These are phyloP conservation scores for Uncinocarpus reesii DNA, from an alignment of 2,329 filamentous ascomycete species.

Conservation along the genomic window DNA sequence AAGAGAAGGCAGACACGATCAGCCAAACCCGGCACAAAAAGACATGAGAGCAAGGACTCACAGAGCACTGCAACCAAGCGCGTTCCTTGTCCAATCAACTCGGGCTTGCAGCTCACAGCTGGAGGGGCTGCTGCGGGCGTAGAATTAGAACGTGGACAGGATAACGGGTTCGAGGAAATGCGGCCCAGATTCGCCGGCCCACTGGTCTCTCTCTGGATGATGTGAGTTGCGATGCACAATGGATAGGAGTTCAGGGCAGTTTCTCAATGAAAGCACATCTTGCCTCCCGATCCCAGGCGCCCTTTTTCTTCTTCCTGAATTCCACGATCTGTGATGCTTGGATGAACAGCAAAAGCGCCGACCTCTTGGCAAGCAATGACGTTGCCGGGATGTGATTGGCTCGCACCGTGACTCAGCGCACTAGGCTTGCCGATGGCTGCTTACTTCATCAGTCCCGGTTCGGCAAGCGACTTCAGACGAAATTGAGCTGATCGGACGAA, in stretches of 20 bases:
- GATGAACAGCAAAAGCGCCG: conserved; percentile 4
- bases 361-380: conserved; percentile 9
- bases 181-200: too few relatives aligned
- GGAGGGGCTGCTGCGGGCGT: background rate
- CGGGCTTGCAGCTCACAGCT: background rate
- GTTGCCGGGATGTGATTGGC: conserved; percentile 8
- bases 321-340: background rate
- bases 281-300: background rate
- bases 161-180: too few relatives aligned
- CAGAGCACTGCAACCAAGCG: background rate
- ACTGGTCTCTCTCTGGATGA: too few relatives aligned
- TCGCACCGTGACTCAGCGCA: background rate
- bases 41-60: background rate
- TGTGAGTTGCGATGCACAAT: background rate
- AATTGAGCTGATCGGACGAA: background rate
- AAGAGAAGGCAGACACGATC: background rate
- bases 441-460: conserved; percentile 1
- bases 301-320: too few relatives aligned
- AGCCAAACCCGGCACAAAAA: background rate
- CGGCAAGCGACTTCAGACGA: background rate
- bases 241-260: background rate
- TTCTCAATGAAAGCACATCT: conserved; percentile 2
- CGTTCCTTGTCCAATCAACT: background rate
- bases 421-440: background rate
- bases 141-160: too few relatives aligned